A percentile compares a stretch with the other conserved stretches of the same genome.
Evolutionary conservation across 2,329 filamentous ascomycete species (phyloP).

Genomic region (Sporothrix luriei): DNA sequence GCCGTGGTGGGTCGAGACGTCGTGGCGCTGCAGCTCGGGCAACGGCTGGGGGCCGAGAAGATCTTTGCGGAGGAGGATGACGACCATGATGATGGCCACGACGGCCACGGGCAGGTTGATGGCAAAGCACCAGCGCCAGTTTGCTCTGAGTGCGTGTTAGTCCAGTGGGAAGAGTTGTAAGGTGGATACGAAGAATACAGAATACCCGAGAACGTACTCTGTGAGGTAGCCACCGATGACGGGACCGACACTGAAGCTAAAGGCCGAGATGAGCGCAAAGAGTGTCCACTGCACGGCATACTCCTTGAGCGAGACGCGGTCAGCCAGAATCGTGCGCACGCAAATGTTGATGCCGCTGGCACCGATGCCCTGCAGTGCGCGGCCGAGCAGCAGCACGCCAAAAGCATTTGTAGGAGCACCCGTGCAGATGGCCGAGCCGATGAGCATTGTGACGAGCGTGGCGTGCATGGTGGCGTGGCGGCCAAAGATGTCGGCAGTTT

Average conservation of each 20-base stretch:
- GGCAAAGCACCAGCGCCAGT: conserved; percentile 67
- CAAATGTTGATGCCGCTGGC: conserved; percentile 64
- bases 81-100: conserved; percentile 55
- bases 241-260: conserved; percentile 63
- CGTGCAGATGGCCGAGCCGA: conserved; percentile 65
- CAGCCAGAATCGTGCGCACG: conserved; percentile 63
- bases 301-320: conserved; percentile 63
- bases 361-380: conserved; percentile 64
- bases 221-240: conserved; percentile 63
- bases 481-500: conserved; percentile 66
- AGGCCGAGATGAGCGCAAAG: conserved; percentile 61
- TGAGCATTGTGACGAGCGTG: conserved; percentile 58
- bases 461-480: conserved; percentile 61
- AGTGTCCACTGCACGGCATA: conserved; percentile 64
- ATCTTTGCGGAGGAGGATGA: conserved; percentile 60
- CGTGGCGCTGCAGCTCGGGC: conserved; percentile 20
- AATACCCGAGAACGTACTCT: conserved; percentile 34
- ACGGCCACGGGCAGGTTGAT: conserved; percentile 50
- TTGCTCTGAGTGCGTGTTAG: conserved; percentile 38
- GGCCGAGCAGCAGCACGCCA: conserved; percentile 62
- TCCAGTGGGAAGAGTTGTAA: neutral
- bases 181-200: neutral
- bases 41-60: conserved; percentile 55
- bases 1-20: conserved; percentile 32
- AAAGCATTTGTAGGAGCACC: conserved; percentile 58